These are phyloP conservation scores for Jatropha curcas DNA, from an alignment of 345 rosid species.

Conservation along the genomic window DNA sequence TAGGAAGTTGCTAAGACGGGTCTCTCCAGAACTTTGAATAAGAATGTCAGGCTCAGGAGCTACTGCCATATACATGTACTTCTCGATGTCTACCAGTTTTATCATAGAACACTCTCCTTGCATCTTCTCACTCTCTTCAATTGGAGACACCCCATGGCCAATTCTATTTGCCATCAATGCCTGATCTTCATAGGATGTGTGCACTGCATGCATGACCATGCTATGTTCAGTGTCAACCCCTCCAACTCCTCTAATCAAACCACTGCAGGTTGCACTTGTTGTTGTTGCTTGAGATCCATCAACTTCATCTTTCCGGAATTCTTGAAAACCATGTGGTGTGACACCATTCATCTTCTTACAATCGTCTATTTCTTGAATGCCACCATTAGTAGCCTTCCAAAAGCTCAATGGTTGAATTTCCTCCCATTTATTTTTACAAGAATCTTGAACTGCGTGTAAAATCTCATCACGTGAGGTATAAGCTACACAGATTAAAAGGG, in stretches of 20 bases:
- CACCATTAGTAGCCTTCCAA: conserved; percentile 8
- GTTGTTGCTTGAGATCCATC: neutral
- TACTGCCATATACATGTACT: conserved; percentile 48
- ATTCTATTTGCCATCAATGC: conserved; percentile 2
- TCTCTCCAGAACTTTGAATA: conserved; percentile 67
- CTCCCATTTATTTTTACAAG: conserved; percentile 43
- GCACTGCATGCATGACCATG: neutral
- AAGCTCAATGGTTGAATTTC: conserved; percentile 12
- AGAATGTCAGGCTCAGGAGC: conserved; percentile 70
- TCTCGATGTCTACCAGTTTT: conserved; percentile 46
- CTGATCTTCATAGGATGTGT: conserved; percentile 17
- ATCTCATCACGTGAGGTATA: conserved; percentile 73
- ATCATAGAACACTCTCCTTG: conserved; percentile 11
- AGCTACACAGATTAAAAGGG: conserved; percentile 59
- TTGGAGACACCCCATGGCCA: neutral
- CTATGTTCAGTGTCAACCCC: conserved; percentile 4
- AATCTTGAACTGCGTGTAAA: conserved; percentile 65
- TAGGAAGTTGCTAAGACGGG: conserved; percentile 61
- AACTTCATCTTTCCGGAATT: neutral
- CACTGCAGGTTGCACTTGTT: conserved; percentile 3
- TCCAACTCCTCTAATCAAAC: conserved; percentile 7
- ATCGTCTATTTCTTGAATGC: conserved; percentile 10
- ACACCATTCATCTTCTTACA: neutral
- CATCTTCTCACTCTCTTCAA: conserved; percentile 4
- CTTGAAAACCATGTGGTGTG: neutral